Evolutionary conservation across 2,329 filamentous ascomycete genomes (phyloP).

Genomic region (Phialophora chinensis): DNA sequence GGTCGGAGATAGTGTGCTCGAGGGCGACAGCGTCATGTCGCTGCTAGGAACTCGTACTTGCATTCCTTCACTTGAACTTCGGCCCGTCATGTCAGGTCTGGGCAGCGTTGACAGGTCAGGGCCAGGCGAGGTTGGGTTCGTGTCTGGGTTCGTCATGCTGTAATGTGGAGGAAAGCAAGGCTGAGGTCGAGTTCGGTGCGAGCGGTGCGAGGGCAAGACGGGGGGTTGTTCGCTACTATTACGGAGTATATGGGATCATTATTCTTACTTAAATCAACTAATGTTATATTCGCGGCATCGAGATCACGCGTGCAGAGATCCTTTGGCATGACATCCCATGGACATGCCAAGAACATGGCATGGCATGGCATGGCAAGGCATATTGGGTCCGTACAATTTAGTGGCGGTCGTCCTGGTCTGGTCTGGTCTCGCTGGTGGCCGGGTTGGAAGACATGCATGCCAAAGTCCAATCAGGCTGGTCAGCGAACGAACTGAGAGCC

Average conservation of each 20-base stretch:
- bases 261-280: no score
- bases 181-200: neutral
- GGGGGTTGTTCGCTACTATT: neutral
- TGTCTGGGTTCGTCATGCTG: neutral
- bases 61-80: conserved; percentile 9
- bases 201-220: neutral
- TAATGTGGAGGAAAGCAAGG: neutral
- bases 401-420: no score
- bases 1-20: conserved; percentile 17
- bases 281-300: neutral
- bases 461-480: no score
- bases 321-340: neutral
- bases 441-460: no score
- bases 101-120: neutral
- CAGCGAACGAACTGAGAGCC: no score
- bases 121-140: neutral
- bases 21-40: conserved; percentile 4
- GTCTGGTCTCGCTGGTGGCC: no score
- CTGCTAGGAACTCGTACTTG: neutral
- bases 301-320: neutral
- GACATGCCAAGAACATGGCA: no score
- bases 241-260: no score
- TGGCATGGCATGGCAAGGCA: neutral
- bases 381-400: neutral
- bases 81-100: conserved; percentile 16